Base-by-base conservation (phyloP, 2,329 filamentous ascomycete species). In the Dactylella cylindrospora region DNA sequence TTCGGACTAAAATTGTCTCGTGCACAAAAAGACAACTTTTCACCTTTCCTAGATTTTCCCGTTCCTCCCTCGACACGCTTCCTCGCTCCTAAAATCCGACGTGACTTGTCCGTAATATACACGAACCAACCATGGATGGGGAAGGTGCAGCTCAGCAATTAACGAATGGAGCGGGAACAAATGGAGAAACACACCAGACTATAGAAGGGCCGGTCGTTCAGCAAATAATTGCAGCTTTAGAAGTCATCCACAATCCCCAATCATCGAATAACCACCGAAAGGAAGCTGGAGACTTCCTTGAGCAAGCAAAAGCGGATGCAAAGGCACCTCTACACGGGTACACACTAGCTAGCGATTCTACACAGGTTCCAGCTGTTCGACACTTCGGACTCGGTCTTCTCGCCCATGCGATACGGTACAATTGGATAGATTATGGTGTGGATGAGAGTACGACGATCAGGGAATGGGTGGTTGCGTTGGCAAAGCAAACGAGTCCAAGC, bases 361-460 rank as follows among this genome's bases (percentile, higher is more conserved):
- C 79, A 29, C 88, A 94, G 71, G 80, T 87, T 49, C 82, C 88
- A 32, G 81, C 93, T 50, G 86, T 97, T 53, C 86, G 93, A 68
- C 90, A 97, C 75, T 98, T 94, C 73, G 93, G 90, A 54, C 80
- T 98, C 25, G 94, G 90, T 22, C 79, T 98, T 53, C 81, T 98
- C 67, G 91, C 96, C 70, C 86, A 94, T 73, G 84, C 88, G 38
- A 85, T 97, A 71, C 87, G 85, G 67, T 90, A 95, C 74, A 84
- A 82, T 68, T 95, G 90, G 82, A 80, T 84, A 28, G 81, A 85
- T 41, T 90, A 90, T 70, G 81, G 79, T 15, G 73, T 78, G 22
- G 81, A 84, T 17, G 84, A 95, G 72, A 82, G 83, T 13, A 75
- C 76, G 22, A 80, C 81, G 46, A 74, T 98, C 51, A 82, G 88